These are phyloP conservation scores for Leccinum disarticulatum DNA, from an alignment of 768 basidiomycete genomes.

Conservation along the genomic window DNA sequence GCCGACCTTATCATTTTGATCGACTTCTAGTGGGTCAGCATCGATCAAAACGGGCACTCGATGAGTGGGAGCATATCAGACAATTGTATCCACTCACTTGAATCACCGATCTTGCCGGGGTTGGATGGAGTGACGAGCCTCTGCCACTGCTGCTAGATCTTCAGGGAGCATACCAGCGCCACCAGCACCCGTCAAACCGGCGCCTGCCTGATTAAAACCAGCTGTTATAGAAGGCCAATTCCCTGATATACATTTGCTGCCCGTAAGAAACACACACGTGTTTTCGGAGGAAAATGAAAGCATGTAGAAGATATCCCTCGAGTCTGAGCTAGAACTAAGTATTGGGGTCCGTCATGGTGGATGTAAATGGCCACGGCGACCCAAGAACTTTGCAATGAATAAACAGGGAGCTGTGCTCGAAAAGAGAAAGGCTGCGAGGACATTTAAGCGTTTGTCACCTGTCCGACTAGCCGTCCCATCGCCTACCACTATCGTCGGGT, in stretches of 20 bases:
- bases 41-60: slow-evolving; percentile 73
- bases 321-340: no score
- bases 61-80: slow-evolving; percentile 16
- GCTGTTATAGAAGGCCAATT: no score
- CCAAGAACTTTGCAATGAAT: no score
- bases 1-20: slow-evolving; percentile 91
- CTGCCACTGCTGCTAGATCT: slow-evolving; percentile 59
- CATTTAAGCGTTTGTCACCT: no score
- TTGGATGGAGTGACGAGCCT: slow-evolving; percentile 67
- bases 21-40: slow-evolving; percentile 92
- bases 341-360: no score
- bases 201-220: slow-evolving; percentile 27
- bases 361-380: no score
- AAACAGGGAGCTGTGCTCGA: no score
- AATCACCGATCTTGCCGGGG: slow-evolving; percentile 82
- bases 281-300: background rate
- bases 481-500: background rate
- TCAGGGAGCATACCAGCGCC: slow-evolving; percentile 59
- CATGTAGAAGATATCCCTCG: background rate
- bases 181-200: slow-evolving; percentile 52
- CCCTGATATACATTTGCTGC: no score
- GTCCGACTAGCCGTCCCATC: no score
- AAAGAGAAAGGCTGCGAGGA: no score
- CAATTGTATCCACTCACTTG: slow-evolving; percentile 44
- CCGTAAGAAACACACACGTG: no score